Percentiles rank a stretch among this genome's conserved stretches.
Evolutionary conservation across 2,329 filamentous ascomycete species (phyloP).

Genomic region (Tympanopsis confertula): DNA sequence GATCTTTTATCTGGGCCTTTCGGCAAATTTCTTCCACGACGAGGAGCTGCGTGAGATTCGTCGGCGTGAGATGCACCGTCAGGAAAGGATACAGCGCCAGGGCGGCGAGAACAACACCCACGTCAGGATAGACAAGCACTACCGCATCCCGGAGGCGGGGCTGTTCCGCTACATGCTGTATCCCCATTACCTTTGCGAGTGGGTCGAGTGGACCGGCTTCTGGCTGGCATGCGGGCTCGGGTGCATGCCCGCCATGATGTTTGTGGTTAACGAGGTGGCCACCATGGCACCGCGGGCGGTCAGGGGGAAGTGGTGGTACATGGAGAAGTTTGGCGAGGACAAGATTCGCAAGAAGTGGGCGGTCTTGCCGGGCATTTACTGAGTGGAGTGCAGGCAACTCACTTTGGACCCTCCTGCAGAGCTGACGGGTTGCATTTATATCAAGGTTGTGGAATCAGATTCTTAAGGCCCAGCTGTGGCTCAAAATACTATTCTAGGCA

Average conservation of each 20-base stretch:
- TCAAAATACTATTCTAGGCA: too few relatives aligned
- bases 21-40: constrained; percentile 79
- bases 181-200: constrained; percentile 92
- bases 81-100: constrained; percentile 27
- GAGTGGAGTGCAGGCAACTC: too few relatives aligned
- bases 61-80: constrained; percentile 50
- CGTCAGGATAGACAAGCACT: constrained; percentile 63
- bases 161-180: constrained; percentile 75
- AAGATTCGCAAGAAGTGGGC: constrained; percentile 66
- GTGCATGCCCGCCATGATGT: constrained; percentile 67
- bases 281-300: constrained; percentile 83
- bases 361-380: constrained; percentile 57
- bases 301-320: constrained; percentile 75
- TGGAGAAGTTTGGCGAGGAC: constrained; percentile 74
- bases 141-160: constrained; percentile 73
- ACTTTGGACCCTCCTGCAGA: too few relatives aligned
- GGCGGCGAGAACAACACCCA: constrained; percentile 14
- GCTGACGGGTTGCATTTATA: too few relatives aligned
- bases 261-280: constrained; percentile 76
- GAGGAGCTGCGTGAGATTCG: constrained; percentile 81
- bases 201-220: constrained; percentile 90
- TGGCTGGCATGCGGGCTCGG: constrained; percentile 60
- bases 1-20: constrained; percentile 66
- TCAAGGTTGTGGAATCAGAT: too few relatives aligned
- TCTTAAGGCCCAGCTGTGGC: too few relatives aligned